phyloP scores from a whole-genome alignment of 805 yeast species.

The Starmera dryadoides region DNA sequence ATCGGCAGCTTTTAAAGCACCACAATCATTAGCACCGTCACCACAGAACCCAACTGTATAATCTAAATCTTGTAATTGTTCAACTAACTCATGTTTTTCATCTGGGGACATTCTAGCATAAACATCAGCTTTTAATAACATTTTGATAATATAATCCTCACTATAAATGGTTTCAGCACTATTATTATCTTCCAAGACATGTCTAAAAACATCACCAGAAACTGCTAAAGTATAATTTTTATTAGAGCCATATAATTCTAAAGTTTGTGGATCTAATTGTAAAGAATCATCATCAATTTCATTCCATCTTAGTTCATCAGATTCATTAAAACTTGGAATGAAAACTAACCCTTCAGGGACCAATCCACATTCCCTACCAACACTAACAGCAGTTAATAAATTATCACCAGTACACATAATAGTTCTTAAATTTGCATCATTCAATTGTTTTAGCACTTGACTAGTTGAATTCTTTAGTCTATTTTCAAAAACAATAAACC shows the following conservation, averaged over 20 bases:
- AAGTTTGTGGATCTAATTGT: conserved; percentile 56
- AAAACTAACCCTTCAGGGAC: conserved; percentile 43
- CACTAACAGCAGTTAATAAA: conserved; percentile 89
- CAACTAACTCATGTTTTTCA: conserved; percentile 93
- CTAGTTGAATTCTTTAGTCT: conserved; percentile 69
- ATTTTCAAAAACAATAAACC: conserved; percentile 90
- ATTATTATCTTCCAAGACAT: conserved; percentile 43
- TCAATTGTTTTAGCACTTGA: conserved; percentile 50
- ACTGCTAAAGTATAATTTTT: conserved; percentile 66
- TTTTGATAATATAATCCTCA: conserved; percentile 38
- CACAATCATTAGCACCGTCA: conserved; percentile 99
- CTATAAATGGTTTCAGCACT: conserved; percentile 20
- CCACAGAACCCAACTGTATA: conserved; percentile 97
- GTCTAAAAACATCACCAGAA: conserved; percentile 88
- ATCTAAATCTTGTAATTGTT: conserved; percentile 74
- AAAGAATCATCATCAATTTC: conserved; percentile 54
- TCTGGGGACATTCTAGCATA: conserved; percentile 99
- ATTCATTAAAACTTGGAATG: conserved; percentile 52
- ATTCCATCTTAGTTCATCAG: conserved; percentile 41
- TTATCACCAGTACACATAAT: conserved; percentile 99
- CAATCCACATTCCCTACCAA: conserved; percentile 77
- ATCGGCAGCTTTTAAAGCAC: conserved; percentile 96
- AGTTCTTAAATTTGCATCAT: conserved; percentile 68
- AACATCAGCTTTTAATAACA: conserved; percentile 67
- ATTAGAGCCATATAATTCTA: conserved; percentile 36